Evolutionary conservation across 495 filamentous ascomycete species (phyloP), one percentile per base, ranked within the genome.

Genomic region (Pyrenula aspistea): DNA sequence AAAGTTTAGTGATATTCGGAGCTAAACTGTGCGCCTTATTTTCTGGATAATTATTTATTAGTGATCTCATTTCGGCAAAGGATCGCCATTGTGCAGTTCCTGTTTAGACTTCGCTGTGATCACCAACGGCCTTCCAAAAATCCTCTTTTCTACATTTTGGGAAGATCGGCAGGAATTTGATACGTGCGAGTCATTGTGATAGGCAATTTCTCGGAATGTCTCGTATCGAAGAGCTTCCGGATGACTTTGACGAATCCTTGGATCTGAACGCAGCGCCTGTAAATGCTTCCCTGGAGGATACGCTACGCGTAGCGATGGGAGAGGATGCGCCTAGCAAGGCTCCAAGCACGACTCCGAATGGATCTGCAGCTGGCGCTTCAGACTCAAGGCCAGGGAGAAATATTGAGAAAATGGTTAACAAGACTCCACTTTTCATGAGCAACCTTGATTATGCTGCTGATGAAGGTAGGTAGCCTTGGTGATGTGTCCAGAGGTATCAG

Each of bases 351-450:
- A 8, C 22, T 53, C 1, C 52, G 54, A 15, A 54, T 19, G 20
- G 8, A 36, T n/a, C n/a, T n/a, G n/a, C n/a, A n/a, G n/a, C n/a
- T n/a, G n/a, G n/a, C n/a, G n/a, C n/a, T n/a, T n/a, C n/a, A n/a
- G 12, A 21, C 11, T 11, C 11, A 11, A 48, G n/a, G 49, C 0
- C 2, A 55, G 10, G 3, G 54, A 55, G 61, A 61, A 61, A 56
- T 56, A 24, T 63, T 56, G 21, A 60, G 22, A 74, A 77, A 22
- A 84, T 90, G 61, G 75, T 96, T 69, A 91, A 90, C 65, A 81
- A 83, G 62, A 83, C 82, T 12, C 93, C 94, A 3, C 75, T 98
- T 24, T 98, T 98, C 74, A 98, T 98, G 93, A 96, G 88, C 3
- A 80, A 85, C 59, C 79, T 96, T 11, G 87, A 89, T 59, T 85